Base-by-base conservation (phyloP, 257 asterid species). In the Penstemon davidsonii region DNA sequence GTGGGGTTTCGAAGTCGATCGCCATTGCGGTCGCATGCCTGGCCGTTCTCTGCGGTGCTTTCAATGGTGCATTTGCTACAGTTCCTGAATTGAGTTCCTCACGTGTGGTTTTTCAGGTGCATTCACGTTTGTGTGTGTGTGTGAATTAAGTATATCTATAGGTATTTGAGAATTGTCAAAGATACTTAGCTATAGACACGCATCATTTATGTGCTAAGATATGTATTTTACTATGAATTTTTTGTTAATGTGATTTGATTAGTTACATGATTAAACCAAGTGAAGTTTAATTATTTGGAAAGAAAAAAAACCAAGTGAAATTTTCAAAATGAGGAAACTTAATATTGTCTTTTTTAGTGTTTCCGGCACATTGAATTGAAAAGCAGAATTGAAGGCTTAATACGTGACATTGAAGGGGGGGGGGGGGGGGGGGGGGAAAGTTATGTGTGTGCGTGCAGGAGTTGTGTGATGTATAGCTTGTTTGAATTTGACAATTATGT, bases 41-140 rank as follows among this genome's bases (percentile, higher is more conserved):
- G 57, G 19, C 68, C 71, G 53, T 78, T 55, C 74, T 84, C 74
- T 45, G 64, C 73, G 60, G 69, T 58, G 78, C 76, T 11, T 52
- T 73, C 68, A 45, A 11, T 51, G 79, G 77, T 7, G 78, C 78
- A 33, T 45, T 61, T 65, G 90, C 90, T 76, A 15, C 71, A 67
- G 76, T 56, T 71, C 82, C 92, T n/a, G 81, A 78, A 78, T 37
- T 86, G 70, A 88, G 90, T 71, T 82, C 93, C 42, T 36, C 86
- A 11, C 88, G 90, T 44, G 93, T 86, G 25, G 90, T 86, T 47
- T 86, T 86, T 72, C 88, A 86, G 90, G 93, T 86, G 25, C 39
- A 36, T 49, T 72, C 49, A 5, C 6, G 60, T 12, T 19, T 55
- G 46, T 60, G 13, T 53, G 64, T 54, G 13, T 56, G 50, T 45